Conservation (phyloP, 805 yeast genomes). For the Yamadazyma scolyti region DNA sequence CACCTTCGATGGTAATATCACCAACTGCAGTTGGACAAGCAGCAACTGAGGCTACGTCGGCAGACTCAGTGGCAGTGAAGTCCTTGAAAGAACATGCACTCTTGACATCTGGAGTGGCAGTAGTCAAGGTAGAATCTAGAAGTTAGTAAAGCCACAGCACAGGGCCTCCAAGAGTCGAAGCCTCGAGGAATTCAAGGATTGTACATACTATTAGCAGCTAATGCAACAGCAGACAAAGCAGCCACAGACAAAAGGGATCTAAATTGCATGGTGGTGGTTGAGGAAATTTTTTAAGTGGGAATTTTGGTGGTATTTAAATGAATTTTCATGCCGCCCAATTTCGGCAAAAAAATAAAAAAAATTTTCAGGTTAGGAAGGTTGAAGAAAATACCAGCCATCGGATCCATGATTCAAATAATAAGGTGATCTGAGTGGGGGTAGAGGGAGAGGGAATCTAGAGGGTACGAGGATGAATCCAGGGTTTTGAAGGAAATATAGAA, state of each 20-base stretch:
- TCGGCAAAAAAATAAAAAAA: not conserved
- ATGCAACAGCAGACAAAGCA: constrained; percentile 47
- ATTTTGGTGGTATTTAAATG: constrained; percentile 7
- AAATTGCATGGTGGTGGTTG: constrained; percentile 46
- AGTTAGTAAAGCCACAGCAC: constrained; percentile 5
- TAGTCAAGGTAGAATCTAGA: constrained; percentile 41
- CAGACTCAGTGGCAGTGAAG: constrained; percentile 73
- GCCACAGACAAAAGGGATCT: constrained; percentile 47
- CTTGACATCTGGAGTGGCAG: constrained; percentile 53
- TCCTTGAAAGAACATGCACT: constrained; percentile 61
- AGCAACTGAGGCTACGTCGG: constrained; percentile 70
- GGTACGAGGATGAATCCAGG: not conserved
- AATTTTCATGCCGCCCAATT: constrained; percentile 5
- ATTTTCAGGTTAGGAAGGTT: no score
- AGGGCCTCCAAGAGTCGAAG: not conserved
- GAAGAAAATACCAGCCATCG: no score
- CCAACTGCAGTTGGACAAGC: constrained; percentile 81
- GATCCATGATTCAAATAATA: no score
- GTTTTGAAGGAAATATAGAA: no score
- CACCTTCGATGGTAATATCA: constrained; percentile 68
- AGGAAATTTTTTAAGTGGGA: constrained; percentile 3
- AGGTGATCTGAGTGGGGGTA: no score
- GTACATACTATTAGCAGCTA: constrained; percentile 28
- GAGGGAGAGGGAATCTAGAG: no score
- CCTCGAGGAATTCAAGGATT: not conserved